Evolutionary conservation across 1,284 basidiomycete species (phyloP).

Genomic region (Phellinidium pouzarii): DNA sequence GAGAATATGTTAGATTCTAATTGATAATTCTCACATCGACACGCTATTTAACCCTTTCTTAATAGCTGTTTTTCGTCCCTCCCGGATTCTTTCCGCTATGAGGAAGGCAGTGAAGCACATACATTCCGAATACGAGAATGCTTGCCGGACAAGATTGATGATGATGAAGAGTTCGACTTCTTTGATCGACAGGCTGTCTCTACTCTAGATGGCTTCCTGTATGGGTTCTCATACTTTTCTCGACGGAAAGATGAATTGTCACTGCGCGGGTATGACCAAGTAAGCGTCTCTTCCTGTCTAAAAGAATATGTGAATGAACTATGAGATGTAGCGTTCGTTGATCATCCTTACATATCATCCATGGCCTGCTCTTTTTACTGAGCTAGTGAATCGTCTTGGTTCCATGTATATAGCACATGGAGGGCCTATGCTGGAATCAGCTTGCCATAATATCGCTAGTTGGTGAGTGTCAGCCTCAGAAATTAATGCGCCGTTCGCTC

Average conservation of each 20-base stretch:
- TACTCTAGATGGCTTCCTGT: conserved; percentile 62
- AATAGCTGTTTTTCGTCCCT: conserved; percentile 88
- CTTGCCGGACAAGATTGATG: conserved; percentile 24
- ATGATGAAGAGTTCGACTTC: conserved; percentile 21
- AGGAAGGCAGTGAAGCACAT: conserved; percentile 65
- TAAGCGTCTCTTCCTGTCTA: conserved; percentile 27
- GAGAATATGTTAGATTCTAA: conserved; percentile 75
- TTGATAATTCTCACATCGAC: background rate
- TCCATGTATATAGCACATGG: conserved; percentile 73
- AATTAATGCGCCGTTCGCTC: conserved; percentile 11
- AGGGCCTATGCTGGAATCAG: conserved; percentile 75
- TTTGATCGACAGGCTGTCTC: conserved; percentile 28
- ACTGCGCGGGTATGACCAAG: conserved; percentile 85
- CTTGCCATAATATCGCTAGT: conserved; percentile 77
- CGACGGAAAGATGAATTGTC: conserved; percentile 64
- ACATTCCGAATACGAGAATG: conserved; percentile 63
- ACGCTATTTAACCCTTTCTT: conserved; percentile 17
- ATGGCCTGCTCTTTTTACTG: conserved; percentile 78
- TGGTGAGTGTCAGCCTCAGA: conserved; percentile 51
- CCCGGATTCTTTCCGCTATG: conserved; percentile 82
- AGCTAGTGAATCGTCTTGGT: conserved; percentile 65
- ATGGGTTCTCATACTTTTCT: conserved; percentile 80
- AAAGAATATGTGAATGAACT: background rate
- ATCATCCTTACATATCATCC: conserved; percentile 82
- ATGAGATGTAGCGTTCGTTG: conserved; percentile 59